Evolutionary conservation across 2,329 filamentous ascomycete genomes (phyloP).

Genomic region (Reticulascus tulasneorum): DNA sequence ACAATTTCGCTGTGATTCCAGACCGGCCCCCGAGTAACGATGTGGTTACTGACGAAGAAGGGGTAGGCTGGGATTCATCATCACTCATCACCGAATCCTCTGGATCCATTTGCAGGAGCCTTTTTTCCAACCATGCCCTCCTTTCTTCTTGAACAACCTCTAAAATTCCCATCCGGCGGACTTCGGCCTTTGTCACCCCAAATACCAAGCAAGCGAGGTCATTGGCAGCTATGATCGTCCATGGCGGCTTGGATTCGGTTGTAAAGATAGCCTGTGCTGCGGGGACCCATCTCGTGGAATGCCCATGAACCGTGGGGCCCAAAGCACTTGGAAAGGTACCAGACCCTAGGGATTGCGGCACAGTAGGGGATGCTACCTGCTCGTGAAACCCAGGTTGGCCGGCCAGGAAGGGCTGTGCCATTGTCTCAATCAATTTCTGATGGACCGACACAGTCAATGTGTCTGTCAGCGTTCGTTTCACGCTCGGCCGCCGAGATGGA

Average conservation of each 20-base stretch:
- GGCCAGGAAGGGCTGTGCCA: conserved; percentile 75
- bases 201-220: conserved; percentile 97
- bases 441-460: conserved; percentile 70
- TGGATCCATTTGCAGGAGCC: conserved; percentile 63
- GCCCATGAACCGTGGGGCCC: conserved; percentile 69
- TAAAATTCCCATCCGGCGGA: conserved; percentile 89
- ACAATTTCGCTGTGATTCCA: conserved; percentile 80
- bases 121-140: conserved; percentile 83
- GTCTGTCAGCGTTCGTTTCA: conserved; percentile 89
- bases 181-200: conserved; percentile 94
- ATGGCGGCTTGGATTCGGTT: conserved; percentile 84
- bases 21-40: conserved; percentile 63
- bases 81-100: conserved; percentile 30
- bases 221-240: conserved; percentile 95
- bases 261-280: conserved; percentile 96
- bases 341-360: conserved; percentile 34
- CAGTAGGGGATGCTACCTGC: conserved; percentile 38
- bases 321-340: conserved; percentile 43
- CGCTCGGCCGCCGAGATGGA: conserved; percentile 55
- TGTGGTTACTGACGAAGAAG: conserved; percentile 38
- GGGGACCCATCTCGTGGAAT: conserved; percentile 85
- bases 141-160: conserved; percentile 91
- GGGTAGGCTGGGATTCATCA: conserved; percentile 32
- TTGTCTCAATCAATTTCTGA: conserved; percentile 77
- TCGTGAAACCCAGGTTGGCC: conserved; percentile 35